A percentile compares a stretch with the other conserved stretches of the same genome.
These are phyloP conservation scores for Cronartium ribicola DNA, from an alignment of 1,284 basidiomycete genomes.

Conservation along the genomic window DNA sequence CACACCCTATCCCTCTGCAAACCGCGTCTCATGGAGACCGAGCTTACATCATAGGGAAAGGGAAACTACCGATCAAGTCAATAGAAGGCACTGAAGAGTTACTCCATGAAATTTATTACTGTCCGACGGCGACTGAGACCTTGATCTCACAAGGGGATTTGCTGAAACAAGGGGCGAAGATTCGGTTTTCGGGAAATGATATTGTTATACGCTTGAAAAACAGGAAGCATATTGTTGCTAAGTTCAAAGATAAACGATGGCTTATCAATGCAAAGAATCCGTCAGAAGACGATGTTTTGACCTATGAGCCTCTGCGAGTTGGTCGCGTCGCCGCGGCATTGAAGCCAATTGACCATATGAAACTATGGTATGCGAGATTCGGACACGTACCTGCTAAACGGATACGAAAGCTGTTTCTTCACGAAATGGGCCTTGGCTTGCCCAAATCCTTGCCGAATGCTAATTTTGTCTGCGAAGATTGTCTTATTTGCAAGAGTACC, in stretches of 20 bases:
- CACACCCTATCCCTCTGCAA: neutral
- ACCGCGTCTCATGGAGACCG: neutral
- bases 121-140: neutral
- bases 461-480: constrained; percentile 27
- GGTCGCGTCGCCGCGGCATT: too few species aligned
- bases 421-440: neutral
- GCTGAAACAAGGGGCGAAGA: neutral
- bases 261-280: neutral
- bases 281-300: neutral
- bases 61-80: neutral
- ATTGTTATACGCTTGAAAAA: neutral
- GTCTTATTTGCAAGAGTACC: constrained; percentile 8
- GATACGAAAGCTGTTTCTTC: neutral
- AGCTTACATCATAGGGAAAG: neutral
- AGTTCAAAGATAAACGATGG: neutral
- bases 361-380: constrained; percentile 21
- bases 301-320: neutral
- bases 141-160: neutral
- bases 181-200: neutral
- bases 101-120: neutral
- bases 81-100: neutral
- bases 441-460: neutral
- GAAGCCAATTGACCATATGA: neutral
- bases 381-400: constrained; percentile 14
- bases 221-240: neutral